These are phyloP conservation scores for Lithocarpus polystachyus DNA, from an alignment of 306 rosid species.

Conservation along the genomic window DNA sequence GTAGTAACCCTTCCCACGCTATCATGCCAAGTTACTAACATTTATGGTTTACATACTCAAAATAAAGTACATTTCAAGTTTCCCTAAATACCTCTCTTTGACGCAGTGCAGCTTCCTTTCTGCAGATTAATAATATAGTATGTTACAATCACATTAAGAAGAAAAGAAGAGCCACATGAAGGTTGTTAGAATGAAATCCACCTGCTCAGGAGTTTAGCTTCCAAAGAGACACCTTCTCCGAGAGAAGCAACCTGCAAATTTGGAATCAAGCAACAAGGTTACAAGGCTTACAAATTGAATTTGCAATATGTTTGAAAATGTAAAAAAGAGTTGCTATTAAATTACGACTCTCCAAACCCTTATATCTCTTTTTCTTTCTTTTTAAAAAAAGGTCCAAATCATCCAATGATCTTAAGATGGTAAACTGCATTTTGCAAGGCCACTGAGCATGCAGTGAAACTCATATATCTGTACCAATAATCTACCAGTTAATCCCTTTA, in stretches of 20 bases:
- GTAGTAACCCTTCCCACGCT: no score
- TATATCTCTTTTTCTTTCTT: background rate
- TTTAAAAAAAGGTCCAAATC: background rate
- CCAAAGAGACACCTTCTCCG: conserved; percentile 95
- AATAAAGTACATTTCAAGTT: conserved; percentile 20
- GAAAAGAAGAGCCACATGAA: conserved; percentile 24
- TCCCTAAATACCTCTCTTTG: conserved; percentile 74
- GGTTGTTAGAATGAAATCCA: conserved; percentile 32
- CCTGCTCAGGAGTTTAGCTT: conserved; percentile 99
- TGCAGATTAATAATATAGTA: conserved; percentile 36
- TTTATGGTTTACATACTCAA: conserved; percentile 13
- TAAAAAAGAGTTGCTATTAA: background rate
- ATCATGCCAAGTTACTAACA: background rate
- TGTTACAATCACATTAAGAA: conserved; percentile 19
- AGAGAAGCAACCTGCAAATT: conserved; percentile 79
- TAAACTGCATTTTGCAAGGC: background rate
- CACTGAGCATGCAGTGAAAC: background rate
- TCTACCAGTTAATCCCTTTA: background rate
- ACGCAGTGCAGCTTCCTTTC: conserved; percentile 90
- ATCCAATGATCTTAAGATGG: background rate
- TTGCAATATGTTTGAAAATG: conserved; percentile 6
- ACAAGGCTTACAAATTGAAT: conserved; percentile 20
- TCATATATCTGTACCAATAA: background rate
- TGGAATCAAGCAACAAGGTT: conserved; percentile 17
- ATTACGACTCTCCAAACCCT: background rate